Evolutionary conservation across 148 eudicot species (phyloP), one percentile per base, ranked within the genome.

Genomic region (Talinum fruticosum): DNA sequence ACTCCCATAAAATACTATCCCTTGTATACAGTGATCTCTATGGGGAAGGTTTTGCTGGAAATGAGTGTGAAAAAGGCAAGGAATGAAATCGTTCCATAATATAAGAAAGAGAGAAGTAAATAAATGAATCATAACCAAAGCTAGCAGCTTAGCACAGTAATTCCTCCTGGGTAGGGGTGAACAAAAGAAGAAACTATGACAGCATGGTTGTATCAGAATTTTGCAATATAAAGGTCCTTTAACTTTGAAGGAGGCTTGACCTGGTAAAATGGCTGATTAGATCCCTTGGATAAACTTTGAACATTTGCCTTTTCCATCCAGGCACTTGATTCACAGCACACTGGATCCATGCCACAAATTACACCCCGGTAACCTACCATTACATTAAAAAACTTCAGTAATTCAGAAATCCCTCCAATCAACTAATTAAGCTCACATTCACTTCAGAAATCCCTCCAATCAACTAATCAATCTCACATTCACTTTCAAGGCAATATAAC

Each of bases 331-430:
- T 96, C 99, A 83, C 94, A 90, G 82, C 99, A 96, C 66, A 96
- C 88, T 53, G 99, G 99, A 88, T 96, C 97, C 99, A 96, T 91
- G 74, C 99, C 99, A 84, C 97, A 96, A 75, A 96, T 83, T 32
- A 96, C 94, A 74, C 90, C 99, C 74, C 84, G 90, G 73, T 96
- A 96, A 53, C 94, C 99, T 96, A 75, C 75, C 74, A 78, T 76
- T 61, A 76, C 66, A 64, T 54, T 68, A 10, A 36, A 68, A 59
- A 6, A 3, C 15, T 47, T 76, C 28, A 71, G 35, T 51, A 75
- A n/a, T n/a, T n/a, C n/a, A n/a, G 51, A 74, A 74, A 33, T 24
- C 28, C 8, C 29, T 36, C 32, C 54, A 23, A 70, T 10, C 26
- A 26, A 41, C 49, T 49, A 36, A 61, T 49, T 18, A 49, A 49